Evolutionary conservation across 805 yeast species (phyloP), one percentile per base, ranked within the genome.

Genomic region (Sugiyamaella valdiviana): DNA sequence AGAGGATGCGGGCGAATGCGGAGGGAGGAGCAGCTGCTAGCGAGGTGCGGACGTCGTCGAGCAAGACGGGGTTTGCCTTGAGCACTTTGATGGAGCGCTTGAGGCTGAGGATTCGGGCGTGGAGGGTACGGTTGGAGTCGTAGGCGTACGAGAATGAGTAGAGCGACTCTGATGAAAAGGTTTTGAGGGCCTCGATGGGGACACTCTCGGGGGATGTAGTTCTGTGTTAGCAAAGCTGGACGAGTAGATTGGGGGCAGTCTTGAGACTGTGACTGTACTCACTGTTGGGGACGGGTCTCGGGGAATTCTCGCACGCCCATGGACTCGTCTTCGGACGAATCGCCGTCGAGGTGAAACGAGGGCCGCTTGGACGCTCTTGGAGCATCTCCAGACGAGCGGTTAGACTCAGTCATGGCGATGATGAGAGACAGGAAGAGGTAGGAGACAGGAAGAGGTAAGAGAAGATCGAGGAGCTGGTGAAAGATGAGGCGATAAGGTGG

Each of bases 121-220:
- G 86, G 48, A 87, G 65, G 1, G 95, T 83, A 61, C 85, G 84
- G 7, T 90, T 93, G 1, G 91, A 82, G 48, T 86, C 67, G 46
- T 84, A 85, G 2, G 93, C 87, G 62, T 87, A 87, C 0, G 95
- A 85, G 61, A 84, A 87, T 1, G 95, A 84, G 62, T 85, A 90
- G 1, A 93, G 78, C 10, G 93, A 84, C 56, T 84, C 89, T 21
- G 80, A 79, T 4, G 91, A 88, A 59, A 86, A 83, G 52, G 73
- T 75, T 36, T 81, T 61, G 16, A 84, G 71, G 47, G 82, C 79
- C 9, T 65, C 61, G 35, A 26, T 12, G 9, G 32, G 32, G n/a
- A 26, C 32, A 7, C 32, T 26, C 14, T 26, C 32, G 9, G 32
- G 32, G 32, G 32, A 10, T 3, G 32, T 26, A 6, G 9, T 26